These are phyloP conservation scores for Cruciata laevipes DNA, from an alignment of 257 asterid genomes.

Conservation along the genomic window DNA sequence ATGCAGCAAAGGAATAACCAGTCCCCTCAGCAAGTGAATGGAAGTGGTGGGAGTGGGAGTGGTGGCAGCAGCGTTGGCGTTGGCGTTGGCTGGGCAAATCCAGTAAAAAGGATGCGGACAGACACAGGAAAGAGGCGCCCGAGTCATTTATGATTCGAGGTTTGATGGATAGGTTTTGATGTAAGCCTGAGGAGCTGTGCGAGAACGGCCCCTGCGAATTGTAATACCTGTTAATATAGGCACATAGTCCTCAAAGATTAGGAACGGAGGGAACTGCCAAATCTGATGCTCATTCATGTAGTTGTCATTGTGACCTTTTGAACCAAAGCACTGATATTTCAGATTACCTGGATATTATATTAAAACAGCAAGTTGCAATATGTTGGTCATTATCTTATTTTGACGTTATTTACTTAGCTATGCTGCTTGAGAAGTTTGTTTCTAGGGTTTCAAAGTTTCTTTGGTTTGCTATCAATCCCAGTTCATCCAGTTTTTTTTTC, in stretches of 20 bases:
- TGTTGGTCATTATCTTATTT: too few species aligned
- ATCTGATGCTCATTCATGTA: neutral
- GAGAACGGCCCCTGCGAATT: slow-evolving; percentile 20
- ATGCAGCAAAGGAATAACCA: slow-evolving; percentile 44
- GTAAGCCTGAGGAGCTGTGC: slow-evolving; percentile 22
- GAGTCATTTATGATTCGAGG: slow-evolving; percentile 50
- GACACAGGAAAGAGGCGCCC: slow-evolving; percentile 83
- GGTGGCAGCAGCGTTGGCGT: slow-evolving; percentile 25
- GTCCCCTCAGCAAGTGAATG: slow-evolving; percentile 55
- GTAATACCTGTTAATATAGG: slow-evolving; percentile 19
- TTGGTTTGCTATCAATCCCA: too few species aligned
- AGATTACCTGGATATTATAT: neutral
- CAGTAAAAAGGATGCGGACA: slow-evolving; percentile 81
- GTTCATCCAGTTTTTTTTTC: too few species aligned
- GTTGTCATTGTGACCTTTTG: neutral
- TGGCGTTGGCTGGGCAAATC: slow-evolving; percentile 91
- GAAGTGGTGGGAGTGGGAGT: slow-evolving; percentile 32
- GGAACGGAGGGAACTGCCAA: slow-evolving; percentile 2
- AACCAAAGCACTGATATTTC: neutral
- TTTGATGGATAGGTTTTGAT: slow-evolving; percentile 3
- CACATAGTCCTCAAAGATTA: neutral
- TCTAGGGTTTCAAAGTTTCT: too few species aligned
- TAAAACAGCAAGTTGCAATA: too few species aligned
- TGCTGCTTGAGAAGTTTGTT: too few species aligned
- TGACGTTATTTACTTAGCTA: too few species aligned